Base-by-base conservation (phyloP, 148 eudicot genomes). In the Amaranthus cruentus region DNA sequence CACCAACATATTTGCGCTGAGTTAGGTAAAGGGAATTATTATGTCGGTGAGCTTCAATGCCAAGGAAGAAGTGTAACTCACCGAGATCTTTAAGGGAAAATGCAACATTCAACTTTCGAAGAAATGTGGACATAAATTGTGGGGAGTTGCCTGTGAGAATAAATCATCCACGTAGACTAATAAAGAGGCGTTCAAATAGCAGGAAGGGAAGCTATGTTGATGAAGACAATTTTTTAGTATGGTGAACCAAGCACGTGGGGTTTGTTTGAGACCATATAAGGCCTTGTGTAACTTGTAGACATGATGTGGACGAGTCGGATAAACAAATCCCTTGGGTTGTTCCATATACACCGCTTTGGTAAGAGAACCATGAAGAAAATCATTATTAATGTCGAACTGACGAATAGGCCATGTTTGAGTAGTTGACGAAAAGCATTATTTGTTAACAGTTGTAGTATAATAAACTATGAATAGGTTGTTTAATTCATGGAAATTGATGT, bases 291-390 rank as follows among this genome's bases (percentile, higher is more conserved):
- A 53, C 47, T 15, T 52, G 18, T 46, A 73, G 1, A 62, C 76
- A 73, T 62, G 44, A 61, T 48, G 6, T n/a, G 76, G 76, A 47
- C 21, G 9, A 18, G 18, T 13, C 4, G 43, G 5, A 52, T 73
- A 49, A 7, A 62, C 44, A 52, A 73, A 62, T 10, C 76, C 76
- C 4, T 64, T n/a, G 0, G 58, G 69, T 62, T 73, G 76, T 7
- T 62, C 69, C 66, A 62, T 60, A 73, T 10, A 62, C 51, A 73
- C 58, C 21, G 59, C 50, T 10, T 73, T 58, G 13, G 51, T 47
- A 6, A 73, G 48, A 59, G 60, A 46, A 18, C 74, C 79, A 60
- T 76, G 51, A 2, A 76, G 68, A 52, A 76, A 76, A 0, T 73
- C 79, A 18, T 18, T 18, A 18, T 18, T 18, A 18, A 18, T 18